A percentile compares a stretch with the other conserved stretches of the same genome.
phyloP scores from a whole-genome alignment of 1,284 basidiomycete genomes.

The Entoloma clypeatum region DNA sequence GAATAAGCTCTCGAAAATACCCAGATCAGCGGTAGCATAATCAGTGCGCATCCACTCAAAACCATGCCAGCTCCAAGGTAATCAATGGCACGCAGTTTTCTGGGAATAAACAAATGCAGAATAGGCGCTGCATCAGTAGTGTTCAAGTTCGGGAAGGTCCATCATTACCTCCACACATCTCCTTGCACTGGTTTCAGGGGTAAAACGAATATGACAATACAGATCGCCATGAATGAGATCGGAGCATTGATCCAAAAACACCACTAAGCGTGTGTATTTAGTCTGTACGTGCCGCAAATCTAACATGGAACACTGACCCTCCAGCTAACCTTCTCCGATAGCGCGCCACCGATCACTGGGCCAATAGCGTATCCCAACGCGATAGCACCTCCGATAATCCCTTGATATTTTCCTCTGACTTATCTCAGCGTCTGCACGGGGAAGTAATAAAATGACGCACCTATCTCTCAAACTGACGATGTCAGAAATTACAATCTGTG shows the following conservation, averaged over 20 bases:
- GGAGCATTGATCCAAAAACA: constrained; percentile 70
- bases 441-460: constrained; percentile 29
- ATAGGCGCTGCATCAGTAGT: background rate
- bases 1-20: constrained; percentile 34
- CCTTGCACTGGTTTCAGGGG: constrained; percentile 66
- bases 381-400: constrained; percentile 53
- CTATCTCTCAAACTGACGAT: constrained; percentile 58
- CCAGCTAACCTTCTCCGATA: constrained; percentile 60
- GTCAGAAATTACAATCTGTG: constrained; percentile 64
- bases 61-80: constrained; percentile 60
- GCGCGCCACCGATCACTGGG: constrained; percentile 54
- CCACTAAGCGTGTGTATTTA: constrained; percentile 36
- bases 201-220: constrained; percentile 56
- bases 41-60: constrained; percentile 55
- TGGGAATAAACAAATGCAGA: constrained; percentile 19
- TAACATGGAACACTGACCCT: constrained; percentile 36
- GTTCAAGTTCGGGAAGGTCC: background rate
- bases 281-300: background rate
- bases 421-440: background rate
- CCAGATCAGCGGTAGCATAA: constrained; percentile 73
- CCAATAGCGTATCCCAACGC: constrained; percentile 52
- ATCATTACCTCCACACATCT: constrained; percentile 42
- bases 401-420: constrained; percentile 59
- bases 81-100: constrained; percentile 68
- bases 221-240: constrained; percentile 47